phyloP scores from a whole-genome alignment of 352 stramenopile species.

The Blastocystis sp. region DNA sequence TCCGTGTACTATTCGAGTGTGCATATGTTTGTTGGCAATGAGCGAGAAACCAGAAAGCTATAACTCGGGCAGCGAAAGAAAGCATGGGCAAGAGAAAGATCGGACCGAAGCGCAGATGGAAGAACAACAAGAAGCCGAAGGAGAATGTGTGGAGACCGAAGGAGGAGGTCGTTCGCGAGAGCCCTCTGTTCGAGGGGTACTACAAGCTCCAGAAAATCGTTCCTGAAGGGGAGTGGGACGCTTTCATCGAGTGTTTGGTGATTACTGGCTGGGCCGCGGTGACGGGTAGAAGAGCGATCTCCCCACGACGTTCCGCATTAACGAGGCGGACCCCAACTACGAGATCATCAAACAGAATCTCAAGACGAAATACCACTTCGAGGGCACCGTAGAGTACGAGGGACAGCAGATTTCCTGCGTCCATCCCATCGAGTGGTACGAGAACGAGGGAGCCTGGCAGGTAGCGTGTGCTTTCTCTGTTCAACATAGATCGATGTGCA shows the following conservation, averaged over 20 bases:
- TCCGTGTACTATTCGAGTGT: not conserved
- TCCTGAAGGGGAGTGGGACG: slow-evolving; percentile 80
- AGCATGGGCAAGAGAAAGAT: slow-evolving; percentile 42
- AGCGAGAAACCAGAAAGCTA: not conserved
- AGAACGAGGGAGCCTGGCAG: slow-evolving; percentile 80
- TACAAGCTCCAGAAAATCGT: slow-evolving; percentile 83
- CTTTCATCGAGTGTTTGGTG: slow-evolving; percentile 83
- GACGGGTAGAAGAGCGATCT: slow-evolving; percentile 74
- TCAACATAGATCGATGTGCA: slow-evolving; percentile 76
- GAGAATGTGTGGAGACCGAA: slow-evolving; percentile 67
- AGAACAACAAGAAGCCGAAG: slow-evolving; percentile 57
- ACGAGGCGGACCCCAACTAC: slow-evolving; percentile 81
- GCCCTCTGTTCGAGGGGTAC: slow-evolving; percentile 77
- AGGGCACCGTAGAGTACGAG: slow-evolving; percentile 74
- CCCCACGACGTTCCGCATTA: slow-evolving; percentile 88
- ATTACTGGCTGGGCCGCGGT: slow-evolving; percentile 72
- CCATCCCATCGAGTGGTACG: slow-evolving; percentile 82
- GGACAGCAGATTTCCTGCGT: slow-evolving; percentile 71
- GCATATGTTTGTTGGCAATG: slow-evolving; percentile 46
- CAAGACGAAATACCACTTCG: slow-evolving; percentile 79
- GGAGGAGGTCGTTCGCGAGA: slow-evolving; percentile 52
- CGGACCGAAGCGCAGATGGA: slow-evolving; percentile 44
- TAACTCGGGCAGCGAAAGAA: not conserved
- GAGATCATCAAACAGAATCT: slow-evolving; percentile 82
- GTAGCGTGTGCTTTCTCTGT: not conserved